Evolutionary conservation across 1,139 yeast species (phyloP).

Genomic region (Yamadazyma sp.): DNA sequence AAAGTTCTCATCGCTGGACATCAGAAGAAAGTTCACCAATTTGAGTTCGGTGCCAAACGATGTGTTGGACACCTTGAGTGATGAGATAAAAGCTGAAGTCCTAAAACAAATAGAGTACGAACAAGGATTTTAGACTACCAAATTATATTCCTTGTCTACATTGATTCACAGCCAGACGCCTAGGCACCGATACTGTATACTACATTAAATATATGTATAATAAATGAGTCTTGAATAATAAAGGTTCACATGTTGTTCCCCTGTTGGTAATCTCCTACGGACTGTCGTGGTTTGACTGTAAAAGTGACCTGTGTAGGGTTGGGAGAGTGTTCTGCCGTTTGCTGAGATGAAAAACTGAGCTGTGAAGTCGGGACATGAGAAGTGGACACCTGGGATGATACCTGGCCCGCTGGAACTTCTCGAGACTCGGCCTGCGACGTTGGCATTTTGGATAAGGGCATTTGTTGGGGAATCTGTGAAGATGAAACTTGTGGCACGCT

Average conservation of each 20-base stretch:
- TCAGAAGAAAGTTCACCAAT: slow-evolving; percentile 58
- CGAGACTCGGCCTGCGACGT: not conserved
- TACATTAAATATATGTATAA: slow-evolving; percentile 2
- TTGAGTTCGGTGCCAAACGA: slow-evolving; percentile 56
- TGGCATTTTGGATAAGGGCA: too few species aligned
- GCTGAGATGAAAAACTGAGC: not conserved
- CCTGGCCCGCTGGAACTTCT: too few species aligned
- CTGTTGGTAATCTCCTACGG: too few species aligned
- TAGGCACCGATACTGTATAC: slow-evolving; percentile 2
- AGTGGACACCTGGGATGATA: not conserved
- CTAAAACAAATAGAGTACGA: slow-evolving; percentile 65
- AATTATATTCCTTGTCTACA: too few species aligned
- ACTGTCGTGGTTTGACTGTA: too few species aligned
- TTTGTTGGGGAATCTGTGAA: too few species aligned
- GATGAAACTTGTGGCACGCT: too few species aligned
- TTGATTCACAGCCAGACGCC: too few species aligned
- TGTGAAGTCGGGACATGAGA: not conserved
- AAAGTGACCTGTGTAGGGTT: too few species aligned
- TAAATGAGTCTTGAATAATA: not conserved
- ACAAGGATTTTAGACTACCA: slow-evolving; percentile 14
- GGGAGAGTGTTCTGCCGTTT: not conserved
- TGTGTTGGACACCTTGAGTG: slow-evolving; percentile 54
- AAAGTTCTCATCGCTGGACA: slow-evolving; percentile 44
- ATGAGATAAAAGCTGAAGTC: slow-evolving; percentile 61
- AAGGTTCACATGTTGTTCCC: too few species aligned